A percentile compares a stretch with the other conserved stretches of the same genome.
Evolutionary conservation across 2,329 filamentous ascomycete genomes (phyloP).

Genomic region (Pochonia chlamydosporia): DNA sequence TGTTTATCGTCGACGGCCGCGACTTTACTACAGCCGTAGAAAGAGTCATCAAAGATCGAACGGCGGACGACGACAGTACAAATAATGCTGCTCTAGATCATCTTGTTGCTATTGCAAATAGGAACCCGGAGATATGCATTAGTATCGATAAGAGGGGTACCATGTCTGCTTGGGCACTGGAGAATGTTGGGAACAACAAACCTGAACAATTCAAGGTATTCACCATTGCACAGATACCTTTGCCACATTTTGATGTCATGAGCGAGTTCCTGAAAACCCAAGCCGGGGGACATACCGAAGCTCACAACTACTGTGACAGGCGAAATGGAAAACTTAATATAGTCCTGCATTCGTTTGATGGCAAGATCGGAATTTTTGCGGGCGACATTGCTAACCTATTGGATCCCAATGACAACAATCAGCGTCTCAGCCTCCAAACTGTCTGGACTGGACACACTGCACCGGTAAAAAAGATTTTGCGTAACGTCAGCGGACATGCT

Average conservation of each 20-base stretch:
- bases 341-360: constrained; percentile 79
- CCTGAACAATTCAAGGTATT: constrained; percentile 67
- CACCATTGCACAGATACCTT: constrained; percentile 75
- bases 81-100: constrained; percentile 74
- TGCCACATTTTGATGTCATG: constrained; percentile 44
- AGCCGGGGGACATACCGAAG: constrained; percentile 51
- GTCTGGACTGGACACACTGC: constrained; percentile 81
- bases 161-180: constrained; percentile 89
- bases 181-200: constrained; percentile 71
- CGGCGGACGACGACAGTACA: constrained; percentile 49
- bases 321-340: constrained; percentile 62
- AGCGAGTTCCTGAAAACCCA: constrained; percentile 20
- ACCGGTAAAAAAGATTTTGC: constrained; percentile 77
- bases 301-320: constrained; percentile 66
- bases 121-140: constrained; percentile 80
- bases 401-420: constrained; percentile 59
- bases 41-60: constrained; percentile 58
- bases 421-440: constrained; percentile 55
- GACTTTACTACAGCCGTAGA: constrained; percentile 77
- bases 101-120: constrained; percentile 78
- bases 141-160: constrained; percentile 77
- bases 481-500: constrained; percentile 74
- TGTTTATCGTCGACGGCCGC: constrained; percentile 76
- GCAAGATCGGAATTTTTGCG: constrained; percentile 75
- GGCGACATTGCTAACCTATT: constrained; percentile 74